A percentile compares a stretch with the other conserved stretches of the same genome.
These are phyloP conservation scores for Tylopilus subfusipes DNA, from an alignment of 768 basidiomycete species.

Conservation along the genomic window DNA sequence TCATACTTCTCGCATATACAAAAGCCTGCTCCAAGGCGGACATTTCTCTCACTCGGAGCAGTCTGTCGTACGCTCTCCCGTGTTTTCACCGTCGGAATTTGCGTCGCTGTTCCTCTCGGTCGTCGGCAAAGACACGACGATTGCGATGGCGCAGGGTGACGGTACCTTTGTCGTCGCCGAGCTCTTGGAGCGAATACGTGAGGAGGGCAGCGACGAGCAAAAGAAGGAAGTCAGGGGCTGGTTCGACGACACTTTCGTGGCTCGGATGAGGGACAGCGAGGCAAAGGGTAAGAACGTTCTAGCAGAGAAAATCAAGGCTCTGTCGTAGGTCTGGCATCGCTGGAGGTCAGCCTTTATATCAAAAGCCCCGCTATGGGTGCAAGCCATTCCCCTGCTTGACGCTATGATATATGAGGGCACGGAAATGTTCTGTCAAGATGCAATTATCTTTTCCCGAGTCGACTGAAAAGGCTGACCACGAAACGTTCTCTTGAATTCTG, in stretches of 20 bases:
- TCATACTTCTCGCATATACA: conserved; percentile 81
- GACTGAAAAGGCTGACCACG: too few relatives aligned
- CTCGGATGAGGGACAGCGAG: conserved; percentile 48
- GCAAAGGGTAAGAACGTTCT: conserved; percentile 73
- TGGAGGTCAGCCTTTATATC: background rate
- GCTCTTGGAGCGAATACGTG: conserved; percentile 56
- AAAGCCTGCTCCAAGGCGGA: conserved; percentile 86
- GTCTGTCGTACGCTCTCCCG: conserved; percentile 46
- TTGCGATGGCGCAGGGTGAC: conserved; percentile 55
- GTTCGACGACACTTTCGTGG: conserved; percentile 51
- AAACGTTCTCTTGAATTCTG: too few relatives aligned
- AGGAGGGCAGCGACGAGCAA: conserved; percentile 38
- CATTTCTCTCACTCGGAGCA: conserved; percentile 70
- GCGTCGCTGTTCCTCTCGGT: conserved; percentile 53
- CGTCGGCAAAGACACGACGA: conserved; percentile 49
- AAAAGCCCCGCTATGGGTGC: conserved; percentile 4
- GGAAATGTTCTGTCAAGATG: too few relatives aligned
- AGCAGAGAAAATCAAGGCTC: conserved; percentile 48
- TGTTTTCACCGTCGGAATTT: conserved; percentile 59
- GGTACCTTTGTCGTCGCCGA: conserved; percentile 78
- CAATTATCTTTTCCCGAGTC: too few relatives aligned
- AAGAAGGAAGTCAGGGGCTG: conserved; percentile 49
- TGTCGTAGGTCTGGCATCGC: conserved; percentile 20
- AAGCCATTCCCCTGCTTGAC: background rate
- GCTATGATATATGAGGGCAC: background rate